These are phyloP conservation scores for Sugiyamaella sp. DNA, from an alignment of 1,139 yeast species.

Conservation along the genomic window DNA sequence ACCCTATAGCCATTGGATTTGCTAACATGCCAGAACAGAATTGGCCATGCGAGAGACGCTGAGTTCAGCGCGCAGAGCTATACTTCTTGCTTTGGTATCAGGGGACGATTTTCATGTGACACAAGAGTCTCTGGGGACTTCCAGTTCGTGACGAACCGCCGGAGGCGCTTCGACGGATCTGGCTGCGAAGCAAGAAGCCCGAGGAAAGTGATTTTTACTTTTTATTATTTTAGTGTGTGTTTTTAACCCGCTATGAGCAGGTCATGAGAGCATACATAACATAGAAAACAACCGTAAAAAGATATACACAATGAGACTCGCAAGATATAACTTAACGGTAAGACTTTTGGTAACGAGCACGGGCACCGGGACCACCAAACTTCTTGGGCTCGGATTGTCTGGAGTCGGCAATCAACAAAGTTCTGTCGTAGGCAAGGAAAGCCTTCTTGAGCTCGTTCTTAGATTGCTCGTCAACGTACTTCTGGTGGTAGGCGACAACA, in stretches of 20 bases:
- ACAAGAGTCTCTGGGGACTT: not conserved
- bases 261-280: slow-evolving; percentile 20
- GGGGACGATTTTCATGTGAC: not conserved
- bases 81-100: too few species aligned
- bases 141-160: not conserved
- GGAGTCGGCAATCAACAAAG: slow-evolving; percentile 98
- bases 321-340: slow-evolving; percentile 71
- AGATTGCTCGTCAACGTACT: slow-evolving; percentile 98
- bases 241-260: slow-evolving; percentile 14
- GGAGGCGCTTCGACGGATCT: too few species aligned
- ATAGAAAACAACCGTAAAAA: slow-evolving; percentile 16
- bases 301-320: slow-evolving; percentile 8
- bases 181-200: too few species aligned
- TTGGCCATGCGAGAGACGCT: too few species aligned
- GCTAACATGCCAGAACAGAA: too few species aligned
- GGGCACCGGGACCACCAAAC: slow-evolving; percentile 99
- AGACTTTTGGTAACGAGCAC: slow-evolving; percentile 99
- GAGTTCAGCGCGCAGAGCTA: too few species aligned
- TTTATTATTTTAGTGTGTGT: slow-evolving; percentile 17
- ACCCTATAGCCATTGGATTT: too few species aligned
- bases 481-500: slow-evolving; percentile 98
- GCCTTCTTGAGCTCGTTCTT: slow-evolving; percentile 99
- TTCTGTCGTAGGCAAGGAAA: slow-evolving; percentile 97
- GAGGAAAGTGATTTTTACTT: not conserved
- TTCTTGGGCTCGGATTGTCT: slow-evolving; percentile 99